Conservation (phyloP, 225 moss, liverwort and hornwort species). For the Antitrichia curtipendula region DNA sequence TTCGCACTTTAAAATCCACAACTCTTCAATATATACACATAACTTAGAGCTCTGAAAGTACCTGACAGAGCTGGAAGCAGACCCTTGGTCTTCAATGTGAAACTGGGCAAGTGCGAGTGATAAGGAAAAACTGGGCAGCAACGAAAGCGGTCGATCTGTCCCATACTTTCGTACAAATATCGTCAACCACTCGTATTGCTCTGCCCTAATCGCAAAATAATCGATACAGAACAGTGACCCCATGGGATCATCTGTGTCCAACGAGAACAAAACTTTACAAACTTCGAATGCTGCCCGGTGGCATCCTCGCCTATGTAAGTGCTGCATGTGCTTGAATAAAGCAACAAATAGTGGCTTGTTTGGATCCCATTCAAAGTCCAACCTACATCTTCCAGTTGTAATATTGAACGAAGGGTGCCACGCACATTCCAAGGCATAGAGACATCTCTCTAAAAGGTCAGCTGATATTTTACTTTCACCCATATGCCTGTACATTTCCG, state of each 20-base stretch:
- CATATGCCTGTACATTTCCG: constrained; percentile 78
- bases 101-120: constrained; percentile 69
- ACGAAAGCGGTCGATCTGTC: constrained; percentile 29
- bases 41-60: not conserved
- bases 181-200: constrained; percentile 78
- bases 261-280: constrained; percentile 71
- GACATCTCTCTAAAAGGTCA: constrained; percentile 63
- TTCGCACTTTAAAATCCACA: not conserved
- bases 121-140: constrained; percentile 73
- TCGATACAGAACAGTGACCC: constrained; percentile 81
- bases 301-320: constrained; percentile 75
- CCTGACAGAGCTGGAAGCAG: constrained; percentile 19
- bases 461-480: constrained; percentile 73
- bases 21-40: not conserved
- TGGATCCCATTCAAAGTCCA: constrained; percentile 55
- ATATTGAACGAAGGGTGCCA: constrained; percentile 86
- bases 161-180: constrained; percentile 50
- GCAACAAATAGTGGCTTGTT: constrained; percentile 68
- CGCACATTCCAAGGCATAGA: constrained; percentile 79
- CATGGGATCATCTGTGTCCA: constrained; percentile 75
- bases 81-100: constrained; percentile 39
- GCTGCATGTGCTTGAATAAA: constrained; percentile 85
- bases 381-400: constrained; percentile 55
- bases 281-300: constrained; percentile 91
- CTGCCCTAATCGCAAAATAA: constrained; percentile 71